Percentiles rank a stretch among this genome's conserved stretches.
phyloP scores from a whole-genome alignment of 192 early-diverging fungal genomes.

The Gaertneriomyces semiglobifer region DNA sequence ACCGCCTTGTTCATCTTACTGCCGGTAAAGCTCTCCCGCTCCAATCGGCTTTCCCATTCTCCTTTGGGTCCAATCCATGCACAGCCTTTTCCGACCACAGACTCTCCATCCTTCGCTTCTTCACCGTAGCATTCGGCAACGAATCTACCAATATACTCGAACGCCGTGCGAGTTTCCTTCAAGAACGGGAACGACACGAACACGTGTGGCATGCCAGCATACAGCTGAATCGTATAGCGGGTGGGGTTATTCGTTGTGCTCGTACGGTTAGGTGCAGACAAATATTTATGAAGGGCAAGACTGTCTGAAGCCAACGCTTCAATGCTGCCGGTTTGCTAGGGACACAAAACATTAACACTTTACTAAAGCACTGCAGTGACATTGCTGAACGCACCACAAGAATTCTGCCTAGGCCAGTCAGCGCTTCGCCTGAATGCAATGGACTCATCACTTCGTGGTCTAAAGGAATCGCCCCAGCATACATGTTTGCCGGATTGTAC shows the following conservation, averaged over 20 bases:
- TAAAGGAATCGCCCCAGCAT: background rate
- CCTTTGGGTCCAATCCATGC: background rate
- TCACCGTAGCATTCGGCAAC: background rate
- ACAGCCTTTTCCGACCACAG: background rate
- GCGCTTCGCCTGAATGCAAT: background rate
- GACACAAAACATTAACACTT: too few relatives aligned
- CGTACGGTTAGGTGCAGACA: background rate
- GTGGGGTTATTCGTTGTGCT: too few relatives aligned
- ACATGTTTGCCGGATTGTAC: conserved; percentile 5
- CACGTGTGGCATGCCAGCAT: background rate
- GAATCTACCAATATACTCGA: background rate
- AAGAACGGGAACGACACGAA: conserved; percentile 4
- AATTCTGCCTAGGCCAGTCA: background rate
- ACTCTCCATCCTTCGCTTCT: background rate
- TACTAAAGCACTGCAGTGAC: too few relatives aligned
- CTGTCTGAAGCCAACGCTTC: background rate
- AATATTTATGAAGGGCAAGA: background rate
- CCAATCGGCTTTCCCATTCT: background rate
- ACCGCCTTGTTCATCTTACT: background rate
- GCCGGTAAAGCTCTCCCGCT: background rate
- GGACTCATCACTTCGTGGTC: background rate
- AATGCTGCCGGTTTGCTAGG: conserved; percentile 1
- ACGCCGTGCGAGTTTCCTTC: background rate
- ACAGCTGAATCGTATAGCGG: background rate
- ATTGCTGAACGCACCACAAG: background rate